These are phyloP conservation scores for Debaryomycetaceae sp. DNA, from an alignment of 1,139 yeast species.

Conservation along the genomic window DNA sequence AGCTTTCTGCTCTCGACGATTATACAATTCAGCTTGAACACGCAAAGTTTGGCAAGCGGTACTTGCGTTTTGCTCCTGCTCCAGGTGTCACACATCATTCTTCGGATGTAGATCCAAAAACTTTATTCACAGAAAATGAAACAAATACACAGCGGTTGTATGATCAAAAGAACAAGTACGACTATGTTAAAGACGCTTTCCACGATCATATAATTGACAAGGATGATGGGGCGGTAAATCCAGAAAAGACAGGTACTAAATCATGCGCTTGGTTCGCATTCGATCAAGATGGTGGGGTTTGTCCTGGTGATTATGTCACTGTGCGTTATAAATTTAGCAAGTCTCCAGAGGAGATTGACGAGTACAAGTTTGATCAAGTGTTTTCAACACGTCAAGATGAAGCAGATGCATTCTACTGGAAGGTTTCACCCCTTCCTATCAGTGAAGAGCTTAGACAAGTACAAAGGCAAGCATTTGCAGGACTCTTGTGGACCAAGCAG, in stretches of 20 bases:
- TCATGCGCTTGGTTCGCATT: constrained; percentile 81
- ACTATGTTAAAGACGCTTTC: constrained; percentile 84
- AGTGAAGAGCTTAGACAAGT: constrained; percentile 78
- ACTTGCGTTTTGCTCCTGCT: constrained; percentile 80
- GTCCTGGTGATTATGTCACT: constrained; percentile 87
- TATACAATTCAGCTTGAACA: constrained; percentile 60
- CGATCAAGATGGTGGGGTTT: constrained; percentile 72
- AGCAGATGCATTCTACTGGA: constrained; percentile 94
- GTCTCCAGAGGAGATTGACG: constrained; percentile 57
- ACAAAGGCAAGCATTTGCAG: constrained; percentile 94
- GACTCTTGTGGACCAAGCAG: constrained; percentile 92
- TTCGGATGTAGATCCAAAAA: constrained; percentile 69
- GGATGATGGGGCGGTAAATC: constrained; percentile 61
- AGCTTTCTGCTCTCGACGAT: constrained; percentile 41
- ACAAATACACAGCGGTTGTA: constrained; percentile 73
- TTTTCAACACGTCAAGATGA: constrained; percentile 78
- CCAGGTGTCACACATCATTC: constrained; percentile 64
- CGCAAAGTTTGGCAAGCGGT: constrained; percentile 68
- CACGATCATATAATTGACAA: constrained; percentile 76
- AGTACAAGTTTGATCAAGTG: constrained; percentile 69
- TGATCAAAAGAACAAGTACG: constrained; percentile 51
- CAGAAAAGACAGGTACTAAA: constrained; percentile 62
- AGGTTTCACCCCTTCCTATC: constrained; percentile 81
- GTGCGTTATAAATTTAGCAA: constrained; percentile 72
- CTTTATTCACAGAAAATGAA: constrained; percentile 86